Base-by-base conservation (phyloP, 768 basidiomycete genomes). In the Termitomyces bulborhizus region DNA sequence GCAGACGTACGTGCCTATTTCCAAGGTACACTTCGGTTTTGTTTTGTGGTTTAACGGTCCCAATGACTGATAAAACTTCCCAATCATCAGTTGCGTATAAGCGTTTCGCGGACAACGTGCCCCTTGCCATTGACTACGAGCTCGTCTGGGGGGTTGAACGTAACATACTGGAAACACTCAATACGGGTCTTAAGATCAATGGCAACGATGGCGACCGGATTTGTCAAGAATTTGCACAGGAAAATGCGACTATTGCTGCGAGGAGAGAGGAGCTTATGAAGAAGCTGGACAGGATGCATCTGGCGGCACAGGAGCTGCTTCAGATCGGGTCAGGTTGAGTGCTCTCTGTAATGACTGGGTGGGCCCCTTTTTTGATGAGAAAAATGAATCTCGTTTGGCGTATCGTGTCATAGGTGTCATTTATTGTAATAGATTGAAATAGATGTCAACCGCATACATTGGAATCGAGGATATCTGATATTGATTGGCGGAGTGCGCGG, bases 1-100 rank as follows among this genome's bases (percentile, higher is more conserved):
- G 84, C 85, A 0, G 78, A 82, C 53, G 84, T 88, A 1, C 73
- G 85, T 4, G 86, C 83, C 0, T 88, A 89, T 59, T 89, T 88
- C 66, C 84, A 88, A 75, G 87, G 88, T 86, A 61, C 7, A 61
- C 54, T n/a, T 31, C n/a, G 43, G 29, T 40, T n/a, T 34, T 29
- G 24, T 4, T 12, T 49, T 2, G 27, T 42, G 3, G 6, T 8
- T 21, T 16, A 3, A 44, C 24, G 5, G n/a, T 27, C 6, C 1
- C 4, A 8, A 36, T 42, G 6, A 27, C 45, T 15, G 46, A 24
- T 26, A 56, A 21, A 24, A 29, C 37, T 18, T 7, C 21, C 37
- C 39, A 57, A 0, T 3, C 24, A 16, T 6, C 54, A 86, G 83
- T 85, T 1, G 77, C 81, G 0, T 84, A 80, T 64, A 84, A 84